Evolutionary conservation across 2,329 filamentous ascomycete species (phyloP), one percentile per base, ranked within the genome.

Genomic region (Alternaria ventricosa): DNA sequence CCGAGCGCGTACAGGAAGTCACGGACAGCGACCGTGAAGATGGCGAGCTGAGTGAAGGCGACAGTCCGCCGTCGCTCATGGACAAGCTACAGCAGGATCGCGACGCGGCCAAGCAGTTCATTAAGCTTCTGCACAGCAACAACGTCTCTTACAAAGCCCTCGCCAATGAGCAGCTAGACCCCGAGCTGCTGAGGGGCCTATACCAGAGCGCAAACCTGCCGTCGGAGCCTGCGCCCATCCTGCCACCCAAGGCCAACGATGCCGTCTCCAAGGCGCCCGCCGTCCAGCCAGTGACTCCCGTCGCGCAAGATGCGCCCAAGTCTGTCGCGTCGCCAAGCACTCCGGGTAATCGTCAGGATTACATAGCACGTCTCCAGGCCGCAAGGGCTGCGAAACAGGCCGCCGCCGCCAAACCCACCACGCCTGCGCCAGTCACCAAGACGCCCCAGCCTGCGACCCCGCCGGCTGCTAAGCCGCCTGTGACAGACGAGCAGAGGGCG

Each of bases 111-210:
- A 79, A 78, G 64, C 65, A 76, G 36, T 81, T 82, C 49, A 66
- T 83, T 27, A 68, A 71, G 33, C 66, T 82, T 33, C 71, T 85
- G 63, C 75, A 83, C 57, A 74, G 78, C 43, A 83, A 92, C 63
- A 91, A 92, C 53, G 88, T 96, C 61, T 88, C 88, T 20, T 97
- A 90, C 73, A 85, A 90, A 58, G 87, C 92, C 63, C 90, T 95
- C 60, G 82, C 72, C 5, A 65, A 69, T 4, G 76, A 79, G 60
- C 64, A 70, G 18, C 58, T 78, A 5, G 76, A 78, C 57, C 30
- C 63, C 3, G 69, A 74, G 44, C 65, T 71, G 18, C 70, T 80
- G 11, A 67, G 70, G 27, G 69, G 67, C 5, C 47, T 79, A 18
- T 79, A 77, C 46, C 65, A 67, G 25, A 72, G 70, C 23, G 28